A percentile compares a stretch with the other conserved stretches of the same genome.
Conservation (phyloP, 768 basidiomycete species). For the Tubosaeta sp. region DNA sequence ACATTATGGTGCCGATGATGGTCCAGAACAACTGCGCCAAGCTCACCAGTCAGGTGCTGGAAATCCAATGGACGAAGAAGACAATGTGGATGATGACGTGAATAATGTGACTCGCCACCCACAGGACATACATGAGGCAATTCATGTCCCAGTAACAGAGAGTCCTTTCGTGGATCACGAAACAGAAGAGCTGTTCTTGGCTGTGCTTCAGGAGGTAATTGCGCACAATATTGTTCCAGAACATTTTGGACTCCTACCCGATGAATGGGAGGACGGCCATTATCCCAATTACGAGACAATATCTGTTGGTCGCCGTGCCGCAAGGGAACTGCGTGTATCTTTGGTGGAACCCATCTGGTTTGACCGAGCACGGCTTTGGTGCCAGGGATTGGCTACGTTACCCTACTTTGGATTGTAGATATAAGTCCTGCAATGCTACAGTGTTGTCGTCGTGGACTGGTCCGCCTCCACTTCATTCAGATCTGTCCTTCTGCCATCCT, state of each 20-base stretch:
- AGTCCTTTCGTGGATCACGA: not conserved
- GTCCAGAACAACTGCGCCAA: no score
- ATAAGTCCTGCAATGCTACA: no score
- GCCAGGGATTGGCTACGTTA: not conserved
- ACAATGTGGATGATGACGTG: not conserved
- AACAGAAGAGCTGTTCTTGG: not conserved
- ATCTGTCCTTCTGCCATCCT: not conserved
- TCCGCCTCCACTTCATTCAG: not conserved
- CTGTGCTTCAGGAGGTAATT: not conserved
- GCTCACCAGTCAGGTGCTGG: not conserved
- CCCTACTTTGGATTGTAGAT: no score
- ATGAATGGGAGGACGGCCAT: not conserved
- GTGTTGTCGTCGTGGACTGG: not conserved
- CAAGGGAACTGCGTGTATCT: not conserved
- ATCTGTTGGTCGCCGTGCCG: not conserved
- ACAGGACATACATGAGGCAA: not conserved
- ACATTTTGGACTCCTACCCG: not conserved
- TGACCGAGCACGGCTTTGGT: not conserved
- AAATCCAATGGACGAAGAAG: not conserved
- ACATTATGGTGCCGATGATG: not conserved
- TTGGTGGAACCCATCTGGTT: not conserved
- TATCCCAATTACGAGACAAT: not conserved
- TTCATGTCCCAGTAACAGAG: not conserved
- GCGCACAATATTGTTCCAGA: not conserved
- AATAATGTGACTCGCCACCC: no score